Evolutionary conservation across 805 yeast genomes (phyloP), one percentile per base, ranked within the genome.

Genomic region (Yueomyces sp.): DNA sequence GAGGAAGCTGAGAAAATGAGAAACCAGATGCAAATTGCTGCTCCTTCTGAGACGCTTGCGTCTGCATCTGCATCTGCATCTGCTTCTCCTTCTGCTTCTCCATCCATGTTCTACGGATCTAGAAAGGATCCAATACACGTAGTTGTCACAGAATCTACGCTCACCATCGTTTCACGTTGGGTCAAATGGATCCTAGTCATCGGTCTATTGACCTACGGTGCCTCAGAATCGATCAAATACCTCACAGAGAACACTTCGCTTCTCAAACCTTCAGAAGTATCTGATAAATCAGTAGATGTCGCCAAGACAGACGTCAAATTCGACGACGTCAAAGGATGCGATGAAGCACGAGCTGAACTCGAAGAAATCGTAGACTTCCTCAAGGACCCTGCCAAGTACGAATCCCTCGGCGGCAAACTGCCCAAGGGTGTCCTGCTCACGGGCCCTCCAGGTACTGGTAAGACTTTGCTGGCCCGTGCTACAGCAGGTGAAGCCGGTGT

Each of bases 401-500:
- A 96, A 42, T 94, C 95, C 1, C 73, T 92, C 41, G 99, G 99
- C 52, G 99, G 98, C 42, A 88, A 88, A 63, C 72, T 92, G 55
- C 97, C 98, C 46, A 92, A 90, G 62, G 99, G 99, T 70, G 95
- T 92, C 5, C 68, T 92, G 46, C 70, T 90, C 50, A 92, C 97
- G 9, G 98, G 98, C 40, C 98, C 98, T 36, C 98, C 98, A 38
- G 98, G 98, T 66, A 90, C 98, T 4, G 98, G 98, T 76, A 90
- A 92, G 63, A 92, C 98, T 1, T 70, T 90, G 52, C 74, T 92
- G 50, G 97, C 97, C 0, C 78, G 97, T 55, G 97, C 98, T 30
- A 94, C 96, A 31, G 98, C 98, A 5, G 97, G 97, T 50, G 97
- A 90, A 65, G 97, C 98, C 5, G 97, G 95, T 44, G 97, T 92